Evolutionary conservation across 768 basidiomycete species (phyloP).

Genomic region (Collybiopsis luxurians): DNA sequence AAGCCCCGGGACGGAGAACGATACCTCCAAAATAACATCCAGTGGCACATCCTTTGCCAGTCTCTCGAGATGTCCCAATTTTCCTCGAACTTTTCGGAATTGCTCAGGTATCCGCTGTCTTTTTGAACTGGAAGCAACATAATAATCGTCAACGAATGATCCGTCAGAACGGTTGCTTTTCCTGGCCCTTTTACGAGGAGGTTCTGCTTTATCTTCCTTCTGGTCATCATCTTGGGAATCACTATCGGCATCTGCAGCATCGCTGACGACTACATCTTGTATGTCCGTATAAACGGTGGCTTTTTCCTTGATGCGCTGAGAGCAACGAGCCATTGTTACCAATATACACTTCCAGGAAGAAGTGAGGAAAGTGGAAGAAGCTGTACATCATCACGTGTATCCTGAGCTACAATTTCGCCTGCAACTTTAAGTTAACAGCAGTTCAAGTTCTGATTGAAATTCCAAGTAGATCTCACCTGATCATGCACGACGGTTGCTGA

Average conservation of each 20-base stretch:
- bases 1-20: neutral
- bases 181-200: too few relatives aligned
- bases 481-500: too few relatives aligned
- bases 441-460: too few relatives aligned
- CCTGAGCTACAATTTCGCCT: too few relatives aligned
- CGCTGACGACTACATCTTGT: neutral
- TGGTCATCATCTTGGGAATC: neutral
- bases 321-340: too few relatives aligned
- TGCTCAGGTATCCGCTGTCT: neutral
- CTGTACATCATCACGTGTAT: too few relatives aligned
- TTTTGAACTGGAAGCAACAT: neutral
- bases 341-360: too few relatives aligned
- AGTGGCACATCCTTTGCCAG: conserved; percentile 1
- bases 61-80: neutral
- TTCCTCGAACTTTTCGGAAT: conserved; percentile 5
- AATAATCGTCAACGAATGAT: neutral
- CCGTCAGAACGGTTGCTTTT: neutral
- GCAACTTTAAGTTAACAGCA: too few relatives aligned
- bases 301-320: too few relatives aligned
- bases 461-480: too few relatives aligned
- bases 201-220: neutral
- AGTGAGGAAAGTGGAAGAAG: too few relatives aligned
- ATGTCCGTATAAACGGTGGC: too few relatives aligned
- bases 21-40: conserved; percentile 6
- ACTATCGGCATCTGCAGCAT: neutral